Evolutionary conservation across 164 flowering plant species (phyloP), one percentile per base, ranked within the genome.

Genomic region (Dillenia suffruticosa): DNA sequence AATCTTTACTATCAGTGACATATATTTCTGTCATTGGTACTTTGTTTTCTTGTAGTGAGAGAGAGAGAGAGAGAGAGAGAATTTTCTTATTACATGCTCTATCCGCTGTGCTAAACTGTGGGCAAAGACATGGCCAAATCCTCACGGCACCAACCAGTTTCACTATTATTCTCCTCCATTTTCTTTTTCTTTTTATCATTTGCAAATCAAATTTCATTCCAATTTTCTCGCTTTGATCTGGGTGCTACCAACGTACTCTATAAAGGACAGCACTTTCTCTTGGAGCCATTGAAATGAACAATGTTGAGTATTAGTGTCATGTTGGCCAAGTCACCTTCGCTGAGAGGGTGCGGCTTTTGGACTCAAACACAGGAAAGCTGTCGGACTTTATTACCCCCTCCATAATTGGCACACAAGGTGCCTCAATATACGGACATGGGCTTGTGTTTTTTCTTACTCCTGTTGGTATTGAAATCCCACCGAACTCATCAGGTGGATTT

Each of bases 301-400:
- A 40, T 8, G 6, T 12, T 12, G 12, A 12, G 14, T 59, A 45
- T 57, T 0, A 19, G 26, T 45, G 32, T 46, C 69, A 62, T 17
- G 68, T 72, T 17, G 72, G 75, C 46, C 54, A 63, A 32, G 75
- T 63, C 15, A 63, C 50, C 10, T 72, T 67, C 58, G 63, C 61
- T 4, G 51, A 64, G 8, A 51, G 13, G 16, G 47, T 74, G 26
- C 74, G 54, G 4, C 66, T 77, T 15, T 74, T 78, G 78, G 74
- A 77, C 56, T 19, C 64, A 1, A 11, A 24, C 12, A 54, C 69
- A 1, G 58, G 70, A 16, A 56, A 19, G 47, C 61, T 74, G 0
- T n/a, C 81, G 10, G 81, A 77, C 45, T 75, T 77, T 68, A 68
- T 65, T 9, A 66, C 76, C 12, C 73, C 74, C 49, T 77, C 74